These are phyloP conservation scores for Senecio squalidus DNA, from an alignment of 140 eudicot genomes.

Conservation along the genomic window DNA sequence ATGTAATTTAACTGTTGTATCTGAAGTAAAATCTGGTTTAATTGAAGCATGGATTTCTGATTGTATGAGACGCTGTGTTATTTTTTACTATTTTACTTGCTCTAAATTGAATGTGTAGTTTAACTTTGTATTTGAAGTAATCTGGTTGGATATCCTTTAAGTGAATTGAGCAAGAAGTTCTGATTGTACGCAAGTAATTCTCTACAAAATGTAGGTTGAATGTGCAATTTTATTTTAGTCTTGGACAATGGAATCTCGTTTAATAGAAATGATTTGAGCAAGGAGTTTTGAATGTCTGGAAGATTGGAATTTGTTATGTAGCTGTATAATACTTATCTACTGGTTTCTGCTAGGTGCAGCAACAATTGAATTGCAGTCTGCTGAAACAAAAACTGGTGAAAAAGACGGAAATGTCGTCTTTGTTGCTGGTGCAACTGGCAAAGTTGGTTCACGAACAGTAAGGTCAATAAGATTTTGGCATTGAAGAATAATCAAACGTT, in stretches of 20 bases:
- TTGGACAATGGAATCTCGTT: too few relatives aligned
- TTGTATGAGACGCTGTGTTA: too few relatives aligned
- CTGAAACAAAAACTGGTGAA: constrained; percentile 39
- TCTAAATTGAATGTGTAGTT: constrained; percentile 2
- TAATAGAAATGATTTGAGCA: too few relatives aligned
- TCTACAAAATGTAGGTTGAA: too few relatives aligned
- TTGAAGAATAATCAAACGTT: constrained; percentile 11
- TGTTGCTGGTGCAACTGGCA: constrained; percentile 98
- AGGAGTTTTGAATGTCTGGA: background rate
- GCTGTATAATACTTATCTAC: constrained; percentile 4
- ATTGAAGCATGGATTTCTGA: too few relatives aligned
- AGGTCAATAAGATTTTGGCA: constrained; percentile 41
- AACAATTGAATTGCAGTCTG: constrained; percentile 41
- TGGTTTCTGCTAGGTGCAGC: constrained; percentile 34
- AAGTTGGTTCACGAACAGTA: constrained; percentile 95
- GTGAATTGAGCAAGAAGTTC: background rate
- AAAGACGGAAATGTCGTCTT: constrained; percentile 54
- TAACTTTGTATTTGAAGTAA: background rate
- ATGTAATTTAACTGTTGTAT: too few relatives aligned
- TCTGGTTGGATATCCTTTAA: constrained; percentile 1
- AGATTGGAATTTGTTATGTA: constrained; percentile 5
- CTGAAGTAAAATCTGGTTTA: too few relatives aligned
- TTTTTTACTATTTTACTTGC: too few relatives aligned
- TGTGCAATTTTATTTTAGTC: too few relatives aligned
- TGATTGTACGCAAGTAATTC: too few relatives aligned